Percentiles rank a stretch among this genome's conserved stretches.
Conservation (phyloP, 2,329 filamentous ascomycete species). For the Cytospora leucostoma region DNA sequence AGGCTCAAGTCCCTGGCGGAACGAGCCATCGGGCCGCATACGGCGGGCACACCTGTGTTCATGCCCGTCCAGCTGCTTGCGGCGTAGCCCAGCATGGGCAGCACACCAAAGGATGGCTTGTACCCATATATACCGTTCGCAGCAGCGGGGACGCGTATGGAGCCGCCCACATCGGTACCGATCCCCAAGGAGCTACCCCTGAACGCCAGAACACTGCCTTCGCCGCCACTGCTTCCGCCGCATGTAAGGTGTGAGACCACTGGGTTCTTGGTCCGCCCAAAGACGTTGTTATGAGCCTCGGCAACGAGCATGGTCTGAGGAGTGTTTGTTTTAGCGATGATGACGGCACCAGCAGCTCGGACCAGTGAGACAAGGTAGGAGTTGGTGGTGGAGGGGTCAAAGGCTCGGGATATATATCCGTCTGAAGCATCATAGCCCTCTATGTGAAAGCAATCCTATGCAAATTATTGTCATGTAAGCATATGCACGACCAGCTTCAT, state of each 20-base stretch:
- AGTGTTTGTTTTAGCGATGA: conserved; percentile 29
- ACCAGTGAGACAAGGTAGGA: conserved; percentile 6
- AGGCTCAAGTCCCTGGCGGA: conserved; percentile 35
- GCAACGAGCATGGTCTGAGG: conserved; percentile 34
- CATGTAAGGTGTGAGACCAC: conserved; percentile 29
- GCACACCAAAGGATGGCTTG: conserved; percentile 36
- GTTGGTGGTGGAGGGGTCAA: conserved; percentile 5
- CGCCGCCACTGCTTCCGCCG: conserved; percentile 33
- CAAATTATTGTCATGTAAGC: background rate
- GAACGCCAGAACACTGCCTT: conserved; percentile 31
- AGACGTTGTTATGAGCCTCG: conserved; percentile 32
- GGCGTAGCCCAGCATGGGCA: conserved; percentile 38
- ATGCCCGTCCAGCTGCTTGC: conserved; percentile 35
- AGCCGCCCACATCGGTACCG: conserved; percentile 34
- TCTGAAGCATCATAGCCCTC: conserved; percentile 14
- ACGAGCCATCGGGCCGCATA: conserved; percentile 33
- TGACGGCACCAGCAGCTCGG: conserved; percentile 8
- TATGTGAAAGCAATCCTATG: conserved; percentile 15
- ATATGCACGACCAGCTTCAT: background rate
- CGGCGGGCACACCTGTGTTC: conserved; percentile 36
- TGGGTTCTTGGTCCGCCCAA: conserved; percentile 33
- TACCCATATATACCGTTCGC: conserved; percentile 37
- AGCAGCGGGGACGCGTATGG: conserved; percentile 31
- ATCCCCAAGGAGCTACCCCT: conserved; percentile 32
- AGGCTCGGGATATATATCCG: conserved; percentile 13